phyloP scores from a whole-genome alignment of 2,329 filamentous ascomycete species.

The Trichocomaceae sp. region DNA sequence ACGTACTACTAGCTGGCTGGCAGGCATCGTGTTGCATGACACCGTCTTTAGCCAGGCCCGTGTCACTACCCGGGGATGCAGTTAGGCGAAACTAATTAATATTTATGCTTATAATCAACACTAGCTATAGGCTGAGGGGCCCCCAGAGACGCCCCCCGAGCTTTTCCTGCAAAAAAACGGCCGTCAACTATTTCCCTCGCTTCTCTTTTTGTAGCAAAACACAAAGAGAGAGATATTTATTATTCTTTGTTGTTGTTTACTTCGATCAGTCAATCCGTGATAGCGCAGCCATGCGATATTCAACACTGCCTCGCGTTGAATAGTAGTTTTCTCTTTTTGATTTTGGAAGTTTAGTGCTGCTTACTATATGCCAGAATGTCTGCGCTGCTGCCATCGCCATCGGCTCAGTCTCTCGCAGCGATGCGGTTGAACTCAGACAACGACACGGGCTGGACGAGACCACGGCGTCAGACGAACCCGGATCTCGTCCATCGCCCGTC shows the following conservation, averaged over 20 bases:
- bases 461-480: constrained; percentile 16
- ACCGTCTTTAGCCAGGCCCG: background rate
- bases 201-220: background rate
- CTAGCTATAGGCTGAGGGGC: background rate
- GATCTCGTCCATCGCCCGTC: constrained; percentile 13
- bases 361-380: constrained; percentile 7
- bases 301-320: background rate
- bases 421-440: constrained; percentile 4
- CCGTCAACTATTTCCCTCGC: background rate
- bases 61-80: background rate
- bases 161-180: background rate
- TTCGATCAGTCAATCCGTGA: background rate
- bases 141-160: background rate
- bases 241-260: background rate
- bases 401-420: constrained; percentile 5
- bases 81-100: background rate
- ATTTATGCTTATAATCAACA: background rate
- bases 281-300: background rate
- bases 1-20: no score
- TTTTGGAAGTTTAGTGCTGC: background rate
- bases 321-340: background rate
- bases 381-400: constrained; percentile 10
- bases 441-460: constrained; percentile 11
- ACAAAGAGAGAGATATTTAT: background rate
- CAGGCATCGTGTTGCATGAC: background rate